Evolutionary conservation across 2,329 filamentous ascomycete genomes (phyloP).

Genomic region (Sporothrix phasma): DNA sequence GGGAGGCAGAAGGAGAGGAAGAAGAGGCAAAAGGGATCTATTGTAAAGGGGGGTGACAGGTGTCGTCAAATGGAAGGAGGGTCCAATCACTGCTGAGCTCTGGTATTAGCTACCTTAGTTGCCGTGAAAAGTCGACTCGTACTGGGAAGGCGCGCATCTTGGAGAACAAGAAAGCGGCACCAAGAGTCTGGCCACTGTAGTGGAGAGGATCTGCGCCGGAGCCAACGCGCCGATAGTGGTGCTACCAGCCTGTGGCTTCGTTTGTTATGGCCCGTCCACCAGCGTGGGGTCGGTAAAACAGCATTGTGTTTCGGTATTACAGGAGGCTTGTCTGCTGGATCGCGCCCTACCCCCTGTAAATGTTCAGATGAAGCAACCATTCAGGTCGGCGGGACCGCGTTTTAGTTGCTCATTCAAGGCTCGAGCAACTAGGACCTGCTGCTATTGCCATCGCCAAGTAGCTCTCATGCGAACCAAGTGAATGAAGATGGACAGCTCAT

Average conservation of each 20-base stretch:
- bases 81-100: not conserved
- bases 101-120: not conserved
- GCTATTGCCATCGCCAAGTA: not conserved
- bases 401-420: not conserved
- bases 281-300: not conserved
- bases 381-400: not conserved
- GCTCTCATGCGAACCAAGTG: not conserved
- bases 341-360: not conserved
- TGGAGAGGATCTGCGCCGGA: not conserved
- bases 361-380: not conserved
- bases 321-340: not conserved
- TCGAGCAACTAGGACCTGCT: not conserved
- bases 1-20: not conserved
- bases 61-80: constrained; percentile 9
- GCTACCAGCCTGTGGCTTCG: not conserved
- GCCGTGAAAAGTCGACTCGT: not conserved
- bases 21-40: constrained; percentile 6
- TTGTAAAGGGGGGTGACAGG: constrained; percentile 9
- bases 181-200: not conserved
- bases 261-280: not conserved
- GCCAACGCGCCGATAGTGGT: not conserved
- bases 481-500: too few relatives aligned
- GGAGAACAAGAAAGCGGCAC: not conserved
- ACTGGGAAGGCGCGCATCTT: not conserved
- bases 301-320: not conserved